phyloP scores from a whole-genome alignment of 2,329 filamentous ascomycete genomes.

The Fusarium beomiforme region DNA sequence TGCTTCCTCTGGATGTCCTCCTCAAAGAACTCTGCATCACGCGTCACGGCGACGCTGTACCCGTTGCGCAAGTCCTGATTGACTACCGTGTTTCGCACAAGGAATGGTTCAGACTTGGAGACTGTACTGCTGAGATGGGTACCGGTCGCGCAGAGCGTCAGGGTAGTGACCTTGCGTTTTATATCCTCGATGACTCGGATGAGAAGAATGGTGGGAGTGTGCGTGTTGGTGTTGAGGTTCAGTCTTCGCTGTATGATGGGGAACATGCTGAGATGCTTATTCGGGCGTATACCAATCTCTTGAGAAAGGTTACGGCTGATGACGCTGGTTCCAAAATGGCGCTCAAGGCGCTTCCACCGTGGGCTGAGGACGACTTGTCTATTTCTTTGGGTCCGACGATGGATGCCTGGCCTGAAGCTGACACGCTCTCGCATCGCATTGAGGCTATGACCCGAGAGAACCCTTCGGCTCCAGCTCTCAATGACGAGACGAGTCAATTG shows the following conservation, averaged over 20 bases:
- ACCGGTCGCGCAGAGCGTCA: neutral
- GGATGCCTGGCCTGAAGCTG: neutral
- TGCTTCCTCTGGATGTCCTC: neutral
- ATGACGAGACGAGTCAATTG: neutral
- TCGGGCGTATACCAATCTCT: neutral
- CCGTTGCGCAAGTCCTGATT: neutral
- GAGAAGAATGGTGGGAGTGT: neutral
- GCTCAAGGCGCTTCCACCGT: neutral
- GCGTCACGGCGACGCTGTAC: neutral
- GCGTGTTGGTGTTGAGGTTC: neutral
- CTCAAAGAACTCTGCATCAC: conserved; percentile 4
- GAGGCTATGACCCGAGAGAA: neutral
- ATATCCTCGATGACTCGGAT: neutral
- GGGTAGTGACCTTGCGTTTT: neutral
- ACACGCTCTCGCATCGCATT: neutral
- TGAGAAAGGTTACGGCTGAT: neutral
- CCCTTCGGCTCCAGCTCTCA: neutral
- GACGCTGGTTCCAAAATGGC: neutral
- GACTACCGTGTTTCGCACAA: conserved; percentile 5
- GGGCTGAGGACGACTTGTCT: neutral
- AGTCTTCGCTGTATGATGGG: neutral
- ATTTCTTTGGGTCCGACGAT: neutral
- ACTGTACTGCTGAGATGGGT: conserved; percentile 1
- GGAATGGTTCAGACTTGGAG: conserved; percentile 5
- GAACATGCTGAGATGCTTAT: conserved; percentile 4